A percentile compares a stretch with the other conserved stretches of the same genome.
Evolutionary conservation across 768 basidiomycete species (phyloP).

Genomic region (Hygrophorus russula): DNA sequence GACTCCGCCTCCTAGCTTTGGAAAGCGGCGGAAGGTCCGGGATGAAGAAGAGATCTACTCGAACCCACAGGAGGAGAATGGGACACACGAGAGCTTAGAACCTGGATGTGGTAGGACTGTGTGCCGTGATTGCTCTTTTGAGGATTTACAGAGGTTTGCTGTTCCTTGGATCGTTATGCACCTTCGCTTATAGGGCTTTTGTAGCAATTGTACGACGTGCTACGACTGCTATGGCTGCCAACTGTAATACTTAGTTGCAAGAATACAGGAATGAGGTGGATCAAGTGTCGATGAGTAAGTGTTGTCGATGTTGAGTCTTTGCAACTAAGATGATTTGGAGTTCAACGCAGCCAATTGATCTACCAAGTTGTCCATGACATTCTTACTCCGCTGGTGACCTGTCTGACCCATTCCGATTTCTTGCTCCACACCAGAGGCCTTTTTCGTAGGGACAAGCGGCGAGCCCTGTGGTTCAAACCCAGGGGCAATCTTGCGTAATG

Average conservation of each 20-base stretch:
- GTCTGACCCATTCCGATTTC: constrained; percentile 5
- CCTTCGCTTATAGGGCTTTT: background rate
- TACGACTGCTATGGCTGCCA: constrained; percentile 22
- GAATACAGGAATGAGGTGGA: too few species aligned
- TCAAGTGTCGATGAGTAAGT: too few species aligned
- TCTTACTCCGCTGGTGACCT: constrained; percentile 7
- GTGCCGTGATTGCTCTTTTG: constrained; percentile 35
- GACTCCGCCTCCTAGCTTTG: constrained; percentile 3
- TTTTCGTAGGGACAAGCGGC: constrained; percentile 45
- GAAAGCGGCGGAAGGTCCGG: constrained; percentile 17
- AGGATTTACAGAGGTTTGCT: constrained; percentile 29
- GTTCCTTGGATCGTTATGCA: constrained; percentile 1
- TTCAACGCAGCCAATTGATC: constrained; percentile 68
- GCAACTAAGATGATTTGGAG: constrained; percentile 13
- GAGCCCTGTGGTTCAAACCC: constrained; percentile 65
- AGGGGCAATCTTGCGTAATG: constrained; percentile 68
- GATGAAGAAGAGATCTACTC: constrained; percentile 14
- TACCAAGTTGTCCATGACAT: constrained; percentile 75
- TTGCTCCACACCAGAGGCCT: constrained; percentile 12
- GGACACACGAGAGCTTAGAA: constrained; percentile 8
- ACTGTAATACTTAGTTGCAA: background rate
- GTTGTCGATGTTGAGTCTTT: too few species aligned
- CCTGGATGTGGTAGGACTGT: constrained; percentile 30
- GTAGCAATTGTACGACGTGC: constrained; percentile 27
- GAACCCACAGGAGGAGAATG: constrained; percentile 3